Evolutionary conservation across 805 yeast species (phyloP).

Genomic region (Saccharomyces eubayanus): DNA sequence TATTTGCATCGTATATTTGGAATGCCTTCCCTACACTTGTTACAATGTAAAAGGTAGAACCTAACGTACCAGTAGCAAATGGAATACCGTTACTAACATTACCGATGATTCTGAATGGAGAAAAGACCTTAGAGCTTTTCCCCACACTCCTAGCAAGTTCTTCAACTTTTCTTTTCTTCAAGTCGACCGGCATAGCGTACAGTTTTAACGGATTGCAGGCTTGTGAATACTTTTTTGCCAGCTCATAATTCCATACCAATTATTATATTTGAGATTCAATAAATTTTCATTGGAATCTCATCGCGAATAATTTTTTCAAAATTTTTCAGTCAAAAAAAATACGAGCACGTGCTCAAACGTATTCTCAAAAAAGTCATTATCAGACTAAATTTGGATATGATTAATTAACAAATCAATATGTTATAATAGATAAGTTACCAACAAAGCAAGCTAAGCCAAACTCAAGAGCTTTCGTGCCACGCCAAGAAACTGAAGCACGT

Average conservation of each 20-base stretch:
- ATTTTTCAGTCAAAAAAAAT: neutral
- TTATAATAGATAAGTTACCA: neutral
- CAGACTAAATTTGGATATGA: too few species aligned
- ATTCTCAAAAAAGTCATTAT: neutral
- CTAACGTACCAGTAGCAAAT: slow-evolving; percentile 80
- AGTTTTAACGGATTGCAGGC: neutral
- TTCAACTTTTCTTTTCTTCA: slow-evolving; percentile 16
- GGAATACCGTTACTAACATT: slow-evolving; percentile 83
- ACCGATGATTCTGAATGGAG: slow-evolving; percentile 86
- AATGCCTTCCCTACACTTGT: slow-evolving; percentile 85
- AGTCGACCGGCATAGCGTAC: neutral
- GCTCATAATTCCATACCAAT: neutral
- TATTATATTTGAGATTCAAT: neutral
- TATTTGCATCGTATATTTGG: slow-evolving; percentile 89
- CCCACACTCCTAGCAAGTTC: neutral
- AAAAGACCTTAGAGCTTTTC: slow-evolving; percentile 51
- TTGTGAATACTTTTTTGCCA: neutral
- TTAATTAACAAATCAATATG: neutral
- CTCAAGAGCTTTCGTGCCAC: neutral
- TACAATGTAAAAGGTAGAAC: slow-evolving; percentile 77
- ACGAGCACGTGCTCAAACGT: neutral
- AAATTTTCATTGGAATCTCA: neutral
- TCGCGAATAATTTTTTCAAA: neutral
- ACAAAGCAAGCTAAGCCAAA: neutral
- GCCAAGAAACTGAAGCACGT: slow-evolving; percentile 6